phyloP scores from a whole-genome alignment of 2,329 filamentous ascomycete genomes.

The Cryphonectria nitschkei region DNA sequence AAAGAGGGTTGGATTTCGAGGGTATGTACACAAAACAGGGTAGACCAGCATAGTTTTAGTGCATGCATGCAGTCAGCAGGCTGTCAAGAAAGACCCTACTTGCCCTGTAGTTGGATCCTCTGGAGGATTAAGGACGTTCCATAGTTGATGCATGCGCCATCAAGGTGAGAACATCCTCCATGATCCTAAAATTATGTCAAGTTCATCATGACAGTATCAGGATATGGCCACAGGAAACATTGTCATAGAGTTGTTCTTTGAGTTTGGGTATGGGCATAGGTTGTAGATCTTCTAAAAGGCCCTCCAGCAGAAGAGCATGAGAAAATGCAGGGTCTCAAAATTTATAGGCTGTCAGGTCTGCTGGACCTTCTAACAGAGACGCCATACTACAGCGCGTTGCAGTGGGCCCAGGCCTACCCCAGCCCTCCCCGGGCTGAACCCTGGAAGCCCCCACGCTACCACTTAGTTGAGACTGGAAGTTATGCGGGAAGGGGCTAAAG shows the following conservation, averaged over 20 bases:
- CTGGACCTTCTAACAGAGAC: background rate
- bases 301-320: background rate
- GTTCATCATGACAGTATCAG: background rate
- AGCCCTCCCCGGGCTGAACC: background rate
- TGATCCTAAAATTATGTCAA: background rate
- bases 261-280: background rate
- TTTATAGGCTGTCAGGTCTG: background rate
- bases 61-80: slow-evolving; percentile 3
- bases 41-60: too few species aligned
- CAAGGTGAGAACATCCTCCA: background rate
- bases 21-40: too few species aligned
- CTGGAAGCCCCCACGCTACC: slow-evolving; percentile 8
- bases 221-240: background rate
- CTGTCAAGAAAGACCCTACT: background rate
- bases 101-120: background rate
- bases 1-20: too few species aligned
- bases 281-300: background rate
- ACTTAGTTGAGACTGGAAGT: background rate
- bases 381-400: background rate
- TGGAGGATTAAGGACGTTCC: background rate
- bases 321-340: too few species aligned
- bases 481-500: slow-evolving; percentile 10
- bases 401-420: background rate
- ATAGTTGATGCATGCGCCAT: background rate
- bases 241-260: too few species aligned